Evolutionary conservation across 225 moss, liverwort and hornwort genomes (phyloP).

Genomic region (Pseudisothecium myosuroides): DNA sequence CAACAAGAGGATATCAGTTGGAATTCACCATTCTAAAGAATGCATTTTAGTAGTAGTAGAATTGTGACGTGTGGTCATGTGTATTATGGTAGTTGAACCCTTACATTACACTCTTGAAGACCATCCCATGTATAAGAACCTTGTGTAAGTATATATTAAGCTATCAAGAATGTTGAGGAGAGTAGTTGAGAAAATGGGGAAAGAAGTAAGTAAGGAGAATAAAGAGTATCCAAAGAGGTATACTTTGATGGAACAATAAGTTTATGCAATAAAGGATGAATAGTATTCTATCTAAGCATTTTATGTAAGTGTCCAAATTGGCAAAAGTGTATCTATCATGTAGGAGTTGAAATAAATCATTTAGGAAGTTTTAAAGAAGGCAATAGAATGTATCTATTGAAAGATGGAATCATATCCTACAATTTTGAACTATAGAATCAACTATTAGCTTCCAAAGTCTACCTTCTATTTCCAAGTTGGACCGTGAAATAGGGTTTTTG

Average conservation of each 20-base stretch:
- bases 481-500: background rate
- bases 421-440: background rate
- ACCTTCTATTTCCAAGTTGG: background rate
- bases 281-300: background rate
- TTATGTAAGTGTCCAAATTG: background rate
- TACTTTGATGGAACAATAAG: background rate
- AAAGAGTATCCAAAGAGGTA: too few species aligned
- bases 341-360: background rate
- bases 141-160: background rate
- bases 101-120: background rate
- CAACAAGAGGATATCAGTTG: background rate
- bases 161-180: background rate
- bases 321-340: background rate
- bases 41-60: background rate
- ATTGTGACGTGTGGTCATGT: background rate
- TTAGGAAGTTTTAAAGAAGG: background rate
- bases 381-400: background rate
- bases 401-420: background rate
- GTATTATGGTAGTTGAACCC: background rate
- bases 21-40: too few species aligned
- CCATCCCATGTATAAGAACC: too few species aligned
- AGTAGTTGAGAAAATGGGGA: background rate
- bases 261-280: background rate
- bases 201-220: background rate
- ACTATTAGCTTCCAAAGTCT: background rate